Percentiles rank a stretch among this genome's conserved stretches.
Conservation (phyloP, 2,329 filamentous ascomycete genomes). For the Trichoderma simmonsii region DNA sequence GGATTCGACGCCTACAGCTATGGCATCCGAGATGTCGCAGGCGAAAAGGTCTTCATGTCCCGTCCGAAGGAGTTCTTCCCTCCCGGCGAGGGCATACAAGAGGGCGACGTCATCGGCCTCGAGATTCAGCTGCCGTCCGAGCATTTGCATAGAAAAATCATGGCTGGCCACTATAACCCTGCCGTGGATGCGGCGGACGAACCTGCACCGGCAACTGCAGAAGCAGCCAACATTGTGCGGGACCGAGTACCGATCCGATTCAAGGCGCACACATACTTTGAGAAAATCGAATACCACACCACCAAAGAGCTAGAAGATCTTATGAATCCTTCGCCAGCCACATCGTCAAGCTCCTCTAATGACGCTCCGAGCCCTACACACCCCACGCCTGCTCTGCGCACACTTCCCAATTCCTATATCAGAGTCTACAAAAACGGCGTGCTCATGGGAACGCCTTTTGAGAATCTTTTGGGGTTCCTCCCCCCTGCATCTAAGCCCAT, state of each 20-base stretch:
- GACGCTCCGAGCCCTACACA: conserved; percentile 71
- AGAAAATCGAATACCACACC: conserved; percentile 84
- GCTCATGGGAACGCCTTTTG: conserved; percentile 82
- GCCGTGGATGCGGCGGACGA: conserved; percentile 68
- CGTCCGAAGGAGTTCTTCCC: conserved; percentile 88
- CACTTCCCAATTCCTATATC: conserved; percentile 80
- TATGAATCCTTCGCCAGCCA: conserved; percentile 63
- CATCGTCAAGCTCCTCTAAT: conserved; percentile 43
- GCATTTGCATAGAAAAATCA: conserved; percentile 80
- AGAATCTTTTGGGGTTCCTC: conserved; percentile 83
- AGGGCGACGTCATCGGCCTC: conserved; percentile 91
- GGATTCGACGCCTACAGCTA: conserved; percentile 93
- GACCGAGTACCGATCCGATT: conserved; percentile 94
- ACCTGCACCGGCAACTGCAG: conserved; percentile 50
- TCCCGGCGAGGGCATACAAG: conserved; percentile 71
- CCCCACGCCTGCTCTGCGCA: conserved; percentile 70
- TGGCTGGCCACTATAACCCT: conserved; percentile 83
- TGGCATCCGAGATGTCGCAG: conserved; percentile 81
- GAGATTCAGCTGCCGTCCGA: conserved; percentile 89
- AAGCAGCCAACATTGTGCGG: conserved; percentile 77
- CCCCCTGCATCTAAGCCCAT: conserved; percentile 80
- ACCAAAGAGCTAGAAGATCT: conserved; percentile 85
- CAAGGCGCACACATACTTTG: conserved; percentile 91
- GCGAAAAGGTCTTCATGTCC: conserved; percentile 91
- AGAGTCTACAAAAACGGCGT: conserved; percentile 91